Base-by-base conservation (phyloP, 1,284 basidiomycete species). In the Thelephora terrestris region DNA sequence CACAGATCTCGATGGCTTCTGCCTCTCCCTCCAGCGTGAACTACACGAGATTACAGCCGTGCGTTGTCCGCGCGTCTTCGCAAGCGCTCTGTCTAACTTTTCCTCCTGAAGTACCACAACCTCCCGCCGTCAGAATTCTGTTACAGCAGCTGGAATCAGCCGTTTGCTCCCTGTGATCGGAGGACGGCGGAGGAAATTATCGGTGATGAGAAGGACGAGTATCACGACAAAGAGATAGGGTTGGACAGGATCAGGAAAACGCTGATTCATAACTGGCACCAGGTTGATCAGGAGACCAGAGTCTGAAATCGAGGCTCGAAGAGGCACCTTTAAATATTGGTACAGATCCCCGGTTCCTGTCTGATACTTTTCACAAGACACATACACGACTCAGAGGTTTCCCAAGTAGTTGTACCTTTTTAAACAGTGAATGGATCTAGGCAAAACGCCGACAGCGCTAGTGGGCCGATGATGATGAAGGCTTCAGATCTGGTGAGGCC, bases 11-110 rank as follows among this genome's bases (percentile, higher is more conserved):
- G 81, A 84, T 59, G 58, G 65, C 43, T 84, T 84, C 71, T 83
- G 80, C 60, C 67, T 76, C n/a, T 58, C 69, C 20, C 74, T 85
- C 54, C 75, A 78, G 52, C 69, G 76, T 18, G 81, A 84, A 56
- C 65, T 85, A n/a, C 74, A 78, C 54, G 75, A 82, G 59, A 78
- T 85, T 57, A 81, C 79, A 16, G 78, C 79, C 35, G 78, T 80
- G 59, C 42, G 76, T n/a, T 63, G 14, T 39, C 17, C 34, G 23
- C 35, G 29, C 38, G 36, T 43, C 18, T 50, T 39, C 36, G 9
- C 25, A 18, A 17, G 25, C n/a, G 20, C 23, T 25, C 25, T 46
- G 36, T 20, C 27, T 21, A 24, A 2, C n/a, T 34, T 43, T 18
- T 39, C 38, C 29, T 20, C 34, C n/a, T n/a, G 21, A 47, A 29